Conservation (phyloP, 306 rosid species). For the Casuarina glauca region DNA sequence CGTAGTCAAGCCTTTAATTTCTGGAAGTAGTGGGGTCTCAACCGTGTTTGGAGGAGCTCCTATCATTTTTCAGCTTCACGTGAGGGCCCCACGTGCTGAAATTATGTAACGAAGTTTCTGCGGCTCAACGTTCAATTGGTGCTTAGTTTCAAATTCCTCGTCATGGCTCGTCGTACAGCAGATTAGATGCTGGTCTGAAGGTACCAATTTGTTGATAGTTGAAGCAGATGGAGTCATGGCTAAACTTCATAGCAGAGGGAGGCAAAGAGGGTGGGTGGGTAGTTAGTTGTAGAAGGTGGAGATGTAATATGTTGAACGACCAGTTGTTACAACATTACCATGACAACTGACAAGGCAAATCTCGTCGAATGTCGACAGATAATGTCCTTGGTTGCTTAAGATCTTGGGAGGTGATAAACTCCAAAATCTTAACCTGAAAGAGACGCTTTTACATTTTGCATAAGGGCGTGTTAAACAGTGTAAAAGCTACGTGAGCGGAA, state of each 20-base stretch:
- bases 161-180: background rate
- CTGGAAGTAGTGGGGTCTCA: conserved; percentile 39
- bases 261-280: background rate
- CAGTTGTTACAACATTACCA: conserved; percentile 35
- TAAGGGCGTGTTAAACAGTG: too few relatives aligned
- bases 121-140: conserved; percentile 21
- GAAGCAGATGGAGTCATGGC: background rate
- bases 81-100: conserved; percentile 41
- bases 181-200: background rate
- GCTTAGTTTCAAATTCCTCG: conserved; percentile 27
- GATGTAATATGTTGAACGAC: conserved; percentile 38
- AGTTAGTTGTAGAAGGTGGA: conserved; percentile 20
- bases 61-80: conserved; percentile 7
- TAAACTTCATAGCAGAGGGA: background rate
- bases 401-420: background rate
- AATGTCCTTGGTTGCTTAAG: background rate
- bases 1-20: conserved; percentile 23
- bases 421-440: background rate
- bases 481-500: too few relatives aligned
- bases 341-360: conserved; percentile 15
- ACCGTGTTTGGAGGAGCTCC: conserved; percentile 26
- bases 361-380: background rate
- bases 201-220: background rate
- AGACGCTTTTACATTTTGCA: too few relatives aligned
- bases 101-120: background rate